Percentiles rank a stretch among this genome's conserved stretches.
Evolutionary conservation across 2,329 filamentous ascomycete species (phyloP).

Genomic region (Botryosphaeria dothidea): DNA sequence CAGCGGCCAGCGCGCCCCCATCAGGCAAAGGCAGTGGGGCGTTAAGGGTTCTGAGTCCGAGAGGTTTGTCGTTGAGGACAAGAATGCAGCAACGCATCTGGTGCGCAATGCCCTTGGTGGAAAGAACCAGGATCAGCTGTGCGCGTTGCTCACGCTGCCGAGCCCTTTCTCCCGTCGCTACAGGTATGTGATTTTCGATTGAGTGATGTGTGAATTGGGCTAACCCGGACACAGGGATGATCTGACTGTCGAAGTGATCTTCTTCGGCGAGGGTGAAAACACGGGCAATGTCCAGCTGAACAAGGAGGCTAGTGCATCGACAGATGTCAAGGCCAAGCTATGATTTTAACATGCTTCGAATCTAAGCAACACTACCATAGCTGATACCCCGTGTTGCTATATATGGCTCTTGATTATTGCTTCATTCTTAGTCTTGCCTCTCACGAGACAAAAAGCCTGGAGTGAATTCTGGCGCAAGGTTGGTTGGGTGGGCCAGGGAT

Average conservation of each 20-base stretch:
- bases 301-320: constrained; percentile 73
- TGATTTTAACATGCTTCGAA: not conserved
- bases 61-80: constrained; percentile 91
- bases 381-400: constrained; percentile 17
- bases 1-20: constrained; percentile 80
- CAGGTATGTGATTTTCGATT: constrained; percentile 57
- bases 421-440: not conserved
- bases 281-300: constrained; percentile 81
- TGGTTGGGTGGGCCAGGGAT: not conserved
- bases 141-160: constrained; percentile 85
- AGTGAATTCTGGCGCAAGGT: not conserved
- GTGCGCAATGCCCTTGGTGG: constrained; percentile 94
- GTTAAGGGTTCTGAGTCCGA: constrained; percentile 71
- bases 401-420: not conserved
- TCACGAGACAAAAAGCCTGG: not conserved
- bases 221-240: constrained; percentile 68
- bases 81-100: constrained; percentile 93
- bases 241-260: constrained; percentile 95
- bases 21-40: constrained; percentile 89
- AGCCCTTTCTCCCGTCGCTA: constrained; percentile 90
- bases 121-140: constrained; percentile 90
- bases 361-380: constrained; percentile 5
- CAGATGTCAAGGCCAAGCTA: constrained; percentile 17
- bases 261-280: constrained; percentile 82
- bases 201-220: not conserved